Evolutionary conservation across 2,329 filamentous ascomycete species (phyloP), one percentile per base, ranked within the genome.

Genomic region (Colletotrichum sp.): DNA sequence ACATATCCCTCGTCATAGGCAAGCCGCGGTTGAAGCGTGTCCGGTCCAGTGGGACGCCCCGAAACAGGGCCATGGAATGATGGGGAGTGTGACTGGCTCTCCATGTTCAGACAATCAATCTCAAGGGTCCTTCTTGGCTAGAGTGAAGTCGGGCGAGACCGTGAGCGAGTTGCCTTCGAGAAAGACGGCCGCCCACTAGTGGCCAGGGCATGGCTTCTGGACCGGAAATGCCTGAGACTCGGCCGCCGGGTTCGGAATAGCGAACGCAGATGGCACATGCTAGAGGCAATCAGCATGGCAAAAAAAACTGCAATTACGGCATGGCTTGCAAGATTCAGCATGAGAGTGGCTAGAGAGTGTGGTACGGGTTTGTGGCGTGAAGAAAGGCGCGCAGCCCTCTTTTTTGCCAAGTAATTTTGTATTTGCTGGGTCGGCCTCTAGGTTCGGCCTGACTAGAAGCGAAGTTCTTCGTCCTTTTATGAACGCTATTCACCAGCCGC

Each of bases 1-100:
- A 75, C 69, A 68, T n/a, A 24, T 28, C 8, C 18, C 57, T 72
- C 63, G 73, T 75, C 69, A 75, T 72, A 55, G 57, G 36, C 73
- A 52, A 18, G 61, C 39, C 63, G 39, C 30, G 12, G 55, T 21
- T 21, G 52, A 28, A 30, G 16, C 59, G 28, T 26, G 55, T 9
- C 63, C 69, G 57, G 57, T 16, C 24, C 55, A 26, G 12, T 66
- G 63, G 69, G 55, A 63, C n/a, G 57, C 39, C 24, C 24, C n/a
- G 48, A 68, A 48, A 21, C 59, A 36, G 39, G 1, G 21, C 26
- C 36, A 66, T 68, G 39, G 36, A 48, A 64, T 55, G 26, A 21
- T 63, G 59, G 30, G 4, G n/a, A n/a, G 57, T 28, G n/a, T 34
- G 28, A 34, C 59, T 63, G 59, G 59, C n/a, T 63, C 43, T 21